A percentile compares a stretch with the other conserved stretches of the same genome.
Conservation (phyloP, 352 stramenopile species). For the Globisporangium nunn region DNA sequence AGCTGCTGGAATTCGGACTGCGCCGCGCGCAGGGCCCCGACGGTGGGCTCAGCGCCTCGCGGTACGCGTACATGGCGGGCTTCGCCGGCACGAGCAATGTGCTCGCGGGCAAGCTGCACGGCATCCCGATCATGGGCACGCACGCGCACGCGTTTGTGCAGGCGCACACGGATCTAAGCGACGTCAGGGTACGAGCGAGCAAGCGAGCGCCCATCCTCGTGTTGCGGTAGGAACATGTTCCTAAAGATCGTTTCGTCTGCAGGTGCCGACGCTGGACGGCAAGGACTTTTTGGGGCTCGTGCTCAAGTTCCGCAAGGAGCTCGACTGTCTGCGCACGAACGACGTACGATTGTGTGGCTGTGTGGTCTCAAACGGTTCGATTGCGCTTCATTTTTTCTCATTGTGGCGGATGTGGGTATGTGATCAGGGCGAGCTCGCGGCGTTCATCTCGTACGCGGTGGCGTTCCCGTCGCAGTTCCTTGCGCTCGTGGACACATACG, state of each 20-base stretch:
- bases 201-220: no score
- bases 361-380: background rate
- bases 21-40: slow-evolving; percentile 94
- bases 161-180: slow-evolving; percentile 90
- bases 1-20: slow-evolving; percentile 91
- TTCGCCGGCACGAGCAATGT: slow-evolving; percentile 98
- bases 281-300: slow-evolving; percentile 80
- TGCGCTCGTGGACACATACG: slow-evolving; percentile 98
- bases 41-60: slow-evolving; percentile 93
- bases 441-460: slow-evolving; percentile 96
- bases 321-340: slow-evolving; percentile 71
- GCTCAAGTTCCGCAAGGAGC: slow-evolving; percentile 70
- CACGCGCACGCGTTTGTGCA: slow-evolving; percentile 98
- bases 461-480: slow-evolving; percentile 97
- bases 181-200: slow-evolving; percentile 51
- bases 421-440: slow-evolving; percentile 93
- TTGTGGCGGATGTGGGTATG: slow-evolving; percentile 9
- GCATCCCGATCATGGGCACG: slow-evolving; percentile 94
- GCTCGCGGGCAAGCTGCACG: slow-evolving; percentile 93
- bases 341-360: slow-evolving; percentile 35
- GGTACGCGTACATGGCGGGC: slow-evolving; percentile 97
- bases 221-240: background rate
- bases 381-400: background rate
- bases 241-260: background rate
- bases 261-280: slow-evolving; percentile 43